phyloP scores from a whole-genome alignment of 495 filamentous ascomycete genomes.

The Chaetomidium leptoderma region DNA sequence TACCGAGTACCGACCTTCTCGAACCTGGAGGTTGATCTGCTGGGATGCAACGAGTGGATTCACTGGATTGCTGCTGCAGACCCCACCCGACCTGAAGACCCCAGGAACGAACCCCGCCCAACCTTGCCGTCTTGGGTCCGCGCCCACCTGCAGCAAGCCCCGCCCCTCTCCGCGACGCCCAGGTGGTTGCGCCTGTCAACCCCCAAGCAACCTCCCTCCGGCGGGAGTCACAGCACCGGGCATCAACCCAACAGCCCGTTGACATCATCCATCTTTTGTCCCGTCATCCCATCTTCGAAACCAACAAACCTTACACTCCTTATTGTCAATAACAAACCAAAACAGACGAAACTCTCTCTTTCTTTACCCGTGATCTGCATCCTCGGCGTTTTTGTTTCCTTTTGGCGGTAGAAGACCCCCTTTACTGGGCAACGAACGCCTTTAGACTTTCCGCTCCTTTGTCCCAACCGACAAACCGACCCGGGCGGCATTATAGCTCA shows the following conservation, averaged over 20 bases:
- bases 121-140: slow-evolving; percentile 9
- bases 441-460: slow-evolving; percentile 11
- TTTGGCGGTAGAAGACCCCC: not conserved
- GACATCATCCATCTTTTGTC: not conserved
- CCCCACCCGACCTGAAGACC: slow-evolving; percentile 2
- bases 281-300: slow-evolving; percentile 3
- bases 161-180: slow-evolving; percentile 14
- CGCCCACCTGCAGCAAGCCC: slow-evolving; percentile 10
- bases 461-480: not conserved
- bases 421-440: not conserved
- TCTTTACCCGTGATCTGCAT: slow-evolving; percentile 5
- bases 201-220: slow-evolving; percentile 5
- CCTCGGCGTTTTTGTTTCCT: slow-evolving; percentile 13
- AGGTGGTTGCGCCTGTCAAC: slow-evolving; percentile 12
- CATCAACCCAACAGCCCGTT: not conserved
- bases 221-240: slow-evolving; percentile 17
- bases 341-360: not conserved
- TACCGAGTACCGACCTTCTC: no score
- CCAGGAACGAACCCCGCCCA: slow-evolving; percentile 13
- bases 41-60: not conserved
- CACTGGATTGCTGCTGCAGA: slow-evolving; percentile 9
- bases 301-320: not conserved
- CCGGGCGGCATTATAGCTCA: not conserved
- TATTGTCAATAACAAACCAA: not conserved
- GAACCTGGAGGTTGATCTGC: no score